Evolutionary conservation across 2,329 filamentous ascomycete genomes (phyloP), one percentile per base, ranked within the genome.

Genomic region (Fusarium oligoseptatum): DNA sequence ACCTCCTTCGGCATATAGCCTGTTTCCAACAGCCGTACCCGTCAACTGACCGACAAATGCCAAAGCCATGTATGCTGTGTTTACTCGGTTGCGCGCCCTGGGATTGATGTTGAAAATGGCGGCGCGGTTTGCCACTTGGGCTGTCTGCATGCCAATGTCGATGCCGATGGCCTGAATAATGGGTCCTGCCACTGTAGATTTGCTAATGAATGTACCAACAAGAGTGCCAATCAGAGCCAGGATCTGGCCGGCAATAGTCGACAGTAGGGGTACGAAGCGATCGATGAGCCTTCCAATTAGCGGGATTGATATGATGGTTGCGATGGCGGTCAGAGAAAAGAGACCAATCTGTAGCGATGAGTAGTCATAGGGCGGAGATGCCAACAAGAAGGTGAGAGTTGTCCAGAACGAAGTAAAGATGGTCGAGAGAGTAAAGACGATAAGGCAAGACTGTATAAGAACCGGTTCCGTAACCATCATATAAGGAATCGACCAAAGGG

Each of bases 1-100:
- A 0, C 88, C 88, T 2, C 88, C 87, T 34, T 83, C 77, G 0
- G 87, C 87, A 66, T 88, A 89, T 2, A 89, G 78, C 20, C 84
- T 81, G 71, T 89, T 89, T 0, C 89, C 89, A 6, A 89, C 89
- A 2, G 89, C 86, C 0, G 91, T 92, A 0, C 94, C 94, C 2
- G 91, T 92, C 56, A 97, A 76, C 84, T 97, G 94, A 0, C 94
- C 94, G 32, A 88, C 90, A 77, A 96, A 96, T 0, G 90, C 91
- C 9, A 88, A 87, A 0, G 95, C 87, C 94, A 96, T 97, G 78
- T 95, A 97, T 1, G 92, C 93, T 0, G 94, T 95, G 79, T 97
- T 97, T 27, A 96, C 88, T 4, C 94, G 84, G 82, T 95, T 97
- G 6, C 93, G 84, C 0, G 92, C 91, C 69, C 90, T 91, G 0